Evolutionary conservation across 257 asterid species (phyloP).

Genomic region (Solanum verrucosum): DNA sequence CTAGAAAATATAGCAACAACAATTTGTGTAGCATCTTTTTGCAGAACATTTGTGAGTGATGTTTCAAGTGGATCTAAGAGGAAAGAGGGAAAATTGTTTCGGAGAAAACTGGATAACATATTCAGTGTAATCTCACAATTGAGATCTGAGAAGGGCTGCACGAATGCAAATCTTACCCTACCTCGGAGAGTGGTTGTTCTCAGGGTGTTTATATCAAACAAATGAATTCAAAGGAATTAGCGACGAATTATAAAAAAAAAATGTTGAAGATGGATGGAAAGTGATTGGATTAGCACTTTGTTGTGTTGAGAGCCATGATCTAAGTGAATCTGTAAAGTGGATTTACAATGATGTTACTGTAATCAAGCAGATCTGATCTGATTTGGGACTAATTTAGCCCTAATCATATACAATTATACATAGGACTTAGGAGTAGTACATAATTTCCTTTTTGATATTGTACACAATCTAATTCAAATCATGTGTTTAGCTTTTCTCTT

Average conservation of each 20-base stretch:
- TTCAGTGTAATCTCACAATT: background rate
- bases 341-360: background rate
- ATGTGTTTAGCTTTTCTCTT: background rate
- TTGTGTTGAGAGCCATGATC: background rate
- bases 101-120: too few relatives aligned
- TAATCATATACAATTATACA: background rate
- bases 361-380: background rate
- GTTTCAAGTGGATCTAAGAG: background rate
- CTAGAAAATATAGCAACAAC: slow-evolving; percentile 1
- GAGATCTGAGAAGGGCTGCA: background rate
- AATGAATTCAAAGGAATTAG: background rate
- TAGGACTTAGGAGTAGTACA: background rate
- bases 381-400: background rate
- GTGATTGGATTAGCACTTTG: background rate
- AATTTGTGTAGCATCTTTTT: background rate
- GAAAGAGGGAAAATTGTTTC: background rate
- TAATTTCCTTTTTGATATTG: background rate
- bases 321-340: background rate
- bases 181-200: background rate
- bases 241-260: background rate
- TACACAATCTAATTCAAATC: background rate
- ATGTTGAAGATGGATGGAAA: background rate
- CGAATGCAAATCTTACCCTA: background rate
- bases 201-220: background rate
- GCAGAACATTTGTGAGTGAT: background rate